A percentile compares a stretch with the other conserved stretches of the same genome.
phyloP scores from a whole-genome alignment of 805 yeast genomes.

The Candida mattraensis region DNA sequence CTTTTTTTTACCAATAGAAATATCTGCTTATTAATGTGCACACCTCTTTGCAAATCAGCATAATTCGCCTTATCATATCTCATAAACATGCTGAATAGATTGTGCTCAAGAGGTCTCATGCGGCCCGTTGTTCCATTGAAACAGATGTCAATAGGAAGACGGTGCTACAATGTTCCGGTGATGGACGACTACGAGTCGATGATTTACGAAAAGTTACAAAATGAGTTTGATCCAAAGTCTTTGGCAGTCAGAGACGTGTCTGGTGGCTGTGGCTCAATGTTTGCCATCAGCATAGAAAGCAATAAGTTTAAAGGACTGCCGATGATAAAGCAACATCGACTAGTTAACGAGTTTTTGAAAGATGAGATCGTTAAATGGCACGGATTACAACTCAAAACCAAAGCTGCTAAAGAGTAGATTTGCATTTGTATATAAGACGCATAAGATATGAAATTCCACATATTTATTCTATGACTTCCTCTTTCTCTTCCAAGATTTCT shows the following conservation, averaged over 20 bases:
- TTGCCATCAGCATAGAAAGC: constrained; percentile 77
- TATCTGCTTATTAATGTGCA: too few relatives aligned
- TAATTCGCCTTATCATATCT: too few relatives aligned
- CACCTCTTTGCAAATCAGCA: too few relatives aligned
- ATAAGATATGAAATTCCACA: constrained; percentile 1
- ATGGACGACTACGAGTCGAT: constrained; percentile 64
- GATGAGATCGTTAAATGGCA: constrained; percentile 94
- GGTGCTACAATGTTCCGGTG: constrained; percentile 8
- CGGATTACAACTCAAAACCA: constrained; percentile 84
- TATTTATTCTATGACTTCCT: constrained; percentile 56
- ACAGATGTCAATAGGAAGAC: too few relatives aligned
- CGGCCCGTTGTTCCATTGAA: too few relatives aligned
- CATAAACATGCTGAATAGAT: too few relatives aligned
- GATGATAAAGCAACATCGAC: constrained; percentile 88
- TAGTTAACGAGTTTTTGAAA: constrained; percentile 77
- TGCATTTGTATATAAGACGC: constrained; percentile 6
- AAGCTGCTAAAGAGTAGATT: constrained; percentile 36
- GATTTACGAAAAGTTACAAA: constrained; percentile 54
- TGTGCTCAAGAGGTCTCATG: too few relatives aligned
- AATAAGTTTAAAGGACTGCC: constrained; percentile 73
- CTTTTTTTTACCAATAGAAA: too few relatives aligned
- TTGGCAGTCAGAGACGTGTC: constrained; percentile 78
- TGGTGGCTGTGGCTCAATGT: constrained; percentile 99
- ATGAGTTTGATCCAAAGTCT: constrained; percentile 57
- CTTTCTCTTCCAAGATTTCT: constrained; percentile 68